These are phyloP conservation scores for Tuber indicum DNA, from an alignment of 495 filamentous ascomycete species.

Conservation along the genomic window DNA sequence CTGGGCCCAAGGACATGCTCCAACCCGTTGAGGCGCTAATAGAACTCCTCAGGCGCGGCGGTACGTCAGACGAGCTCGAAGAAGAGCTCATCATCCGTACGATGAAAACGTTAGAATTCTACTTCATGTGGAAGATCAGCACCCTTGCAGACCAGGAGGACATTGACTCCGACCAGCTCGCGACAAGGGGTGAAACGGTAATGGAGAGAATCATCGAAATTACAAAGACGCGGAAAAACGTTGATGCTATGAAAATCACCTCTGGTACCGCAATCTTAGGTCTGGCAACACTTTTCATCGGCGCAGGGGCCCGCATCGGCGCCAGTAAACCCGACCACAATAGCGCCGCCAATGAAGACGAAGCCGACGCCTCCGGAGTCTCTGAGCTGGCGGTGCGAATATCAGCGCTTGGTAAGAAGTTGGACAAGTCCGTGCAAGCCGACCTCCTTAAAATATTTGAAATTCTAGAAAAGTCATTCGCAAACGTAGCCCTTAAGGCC, in stretches of 20 bases:
- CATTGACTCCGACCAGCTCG: constrained; percentile 55
- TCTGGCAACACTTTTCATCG: constrained; percentile 64
- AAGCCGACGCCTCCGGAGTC: constrained; percentile 44
- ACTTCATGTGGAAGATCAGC: constrained; percentile 90
- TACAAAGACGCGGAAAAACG: constrained; percentile 49
- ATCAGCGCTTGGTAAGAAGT: constrained; percentile 57
- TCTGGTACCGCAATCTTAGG: constrained; percentile 72
- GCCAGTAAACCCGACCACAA: constrained; percentile 32
- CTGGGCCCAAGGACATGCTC: constrained; percentile 47
- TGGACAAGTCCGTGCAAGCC: constrained; percentile 52
- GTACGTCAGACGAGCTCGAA: constrained; percentile 60
- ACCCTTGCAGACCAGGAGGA: constrained; percentile 45
- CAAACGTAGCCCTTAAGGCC: constrained; percentile 58
- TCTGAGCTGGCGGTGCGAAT: constrained; percentile 44
- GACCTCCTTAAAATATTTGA: constrained; percentile 68
- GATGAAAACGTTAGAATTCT: constrained; percentile 68
- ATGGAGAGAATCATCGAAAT: constrained; percentile 46
- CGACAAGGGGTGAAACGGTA: constrained; percentile 48
- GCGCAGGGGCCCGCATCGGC: constrained; percentile 47
- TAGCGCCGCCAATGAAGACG: constrained; percentile 43
- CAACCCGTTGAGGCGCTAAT: constrained; percentile 62
- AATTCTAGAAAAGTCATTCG: constrained; percentile 64
- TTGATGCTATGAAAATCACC: constrained; percentile 70
- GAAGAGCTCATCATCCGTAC: constrained; percentile 67
- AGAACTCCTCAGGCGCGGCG: constrained; percentile 60